Percentiles rank a stretch among this genome's conserved stretches.
Evolutionary conservation across 306 rosid species (phyloP).

Genomic region (Quercus agrifolia): DNA sequence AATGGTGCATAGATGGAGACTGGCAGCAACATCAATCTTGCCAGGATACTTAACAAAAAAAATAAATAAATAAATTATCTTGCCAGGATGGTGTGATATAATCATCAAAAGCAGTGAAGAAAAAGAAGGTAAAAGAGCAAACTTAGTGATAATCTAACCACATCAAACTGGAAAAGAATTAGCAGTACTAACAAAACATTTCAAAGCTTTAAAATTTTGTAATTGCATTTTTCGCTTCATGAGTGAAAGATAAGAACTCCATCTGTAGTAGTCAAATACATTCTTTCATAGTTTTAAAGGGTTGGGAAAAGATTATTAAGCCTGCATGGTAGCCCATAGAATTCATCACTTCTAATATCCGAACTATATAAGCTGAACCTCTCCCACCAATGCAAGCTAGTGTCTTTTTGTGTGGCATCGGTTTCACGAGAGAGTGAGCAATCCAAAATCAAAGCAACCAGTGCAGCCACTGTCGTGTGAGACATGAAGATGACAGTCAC

Average conservation of each 20-base stretch:
- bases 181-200: neutral
- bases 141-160: too few relatives aligned
- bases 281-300: conserved; percentile 15
- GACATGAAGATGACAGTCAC: conserved; percentile 64
- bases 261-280: neutral
- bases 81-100: too few relatives aligned
- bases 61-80: too few relatives aligned
- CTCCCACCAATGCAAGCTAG: conserved; percentile 70
- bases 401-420: conserved; percentile 44
- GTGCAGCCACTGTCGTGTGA: conserved; percentile 63
- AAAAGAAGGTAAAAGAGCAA: neutral
- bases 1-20: too few relatives aligned
- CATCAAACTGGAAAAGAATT: neutral
- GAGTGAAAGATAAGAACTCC: neutral
- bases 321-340: conserved; percentile 58
- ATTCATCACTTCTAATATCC: conserved; percentile 69
- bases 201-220: neutral
- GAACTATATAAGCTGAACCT: conserved; percentile 54
- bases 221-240: neutral
- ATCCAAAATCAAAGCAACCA: conserved; percentile 61
- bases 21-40: too few relatives aligned
- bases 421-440: conserved; percentile 48
- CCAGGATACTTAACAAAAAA: too few relatives aligned
- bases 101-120: neutral
- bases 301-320: conserved; percentile 54